Base-by-base conservation (phyloP, 2,329 filamentous ascomycete species). In the Exophiala alcalophila region DNA sequence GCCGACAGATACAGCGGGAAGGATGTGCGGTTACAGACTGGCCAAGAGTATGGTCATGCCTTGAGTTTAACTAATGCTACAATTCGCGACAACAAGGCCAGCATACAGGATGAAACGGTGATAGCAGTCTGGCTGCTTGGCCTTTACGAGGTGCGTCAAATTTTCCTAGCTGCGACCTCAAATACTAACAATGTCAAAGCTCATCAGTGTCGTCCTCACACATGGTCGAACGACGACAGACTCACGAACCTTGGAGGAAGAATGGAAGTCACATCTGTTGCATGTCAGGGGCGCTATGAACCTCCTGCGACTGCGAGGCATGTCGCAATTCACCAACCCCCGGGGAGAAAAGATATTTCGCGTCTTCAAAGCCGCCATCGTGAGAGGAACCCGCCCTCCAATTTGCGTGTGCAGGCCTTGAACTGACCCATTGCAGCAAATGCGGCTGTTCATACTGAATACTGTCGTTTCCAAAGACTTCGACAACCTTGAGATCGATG, bases 341-440 rank as follows among this genome's bases (percentile, higher is more conserved):
- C 42, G 40, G 19, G 40, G 39, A 26, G 51, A 54, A 39, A 54
- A 52, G 28, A 50, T 55, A 2, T 55, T 51, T 31, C 50, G 51
- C 11, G 38, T 55, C 25, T 51, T 55, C 35, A 55, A 54, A 32
- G 53, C 53, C 10, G 53, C 53, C 9, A 55, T 55, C 31, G 48
- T 51, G 18, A 27, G 44, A 34, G n/a, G 7, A 5, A n/a, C 14
- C 18, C 25, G 14, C 19, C 6, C 4, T 11, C 5, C 12, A 20
- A 6, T 3, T n/a, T 19, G n/a, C n/a, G n/a, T n/a, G n/a, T n/a
- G n/a, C n/a, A n/a, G n/a, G 11, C 14, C 10, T 28, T 19, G 11
- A 6, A 20, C 44, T 39, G 26, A 44, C 14, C 21, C 10, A 14
- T 21, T n/a, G 7, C 19, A 51, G 48, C 53, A 55, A 46, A 50